phyloP scores from a whole-genome alignment of 306 rosid genomes.

The Canavalia ensiformis region DNA sequence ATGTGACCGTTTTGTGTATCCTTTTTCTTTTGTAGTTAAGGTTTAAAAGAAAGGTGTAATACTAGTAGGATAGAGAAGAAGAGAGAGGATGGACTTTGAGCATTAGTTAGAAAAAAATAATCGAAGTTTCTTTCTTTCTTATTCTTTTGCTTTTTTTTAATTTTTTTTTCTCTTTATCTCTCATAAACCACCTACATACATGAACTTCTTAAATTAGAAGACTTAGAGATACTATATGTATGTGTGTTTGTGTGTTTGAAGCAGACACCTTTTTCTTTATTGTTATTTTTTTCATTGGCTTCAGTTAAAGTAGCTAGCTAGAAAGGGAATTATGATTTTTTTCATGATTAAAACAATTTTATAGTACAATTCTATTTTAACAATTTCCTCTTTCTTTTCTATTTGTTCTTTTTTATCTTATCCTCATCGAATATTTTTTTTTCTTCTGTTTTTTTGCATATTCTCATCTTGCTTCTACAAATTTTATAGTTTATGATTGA shows the following conservation, averaged over 20 bases:
- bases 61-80: slow-evolving; percentile 20
- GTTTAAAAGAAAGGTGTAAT: slow-evolving; percentile 66
- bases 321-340: slow-evolving; percentile 58
- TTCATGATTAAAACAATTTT: slow-evolving; percentile 74
- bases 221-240: slow-evolving; percentile 63
- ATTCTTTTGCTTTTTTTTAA: slow-evolving; percentile 50
- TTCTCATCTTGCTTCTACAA: slow-evolving; percentile 53
- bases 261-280: slow-evolving; percentile 66
- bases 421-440: slow-evolving; percentile 16
- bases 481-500: slow-evolving; percentile 38
- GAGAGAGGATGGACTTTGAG: slow-evolving; percentile 45
- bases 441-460: slow-evolving; percentile 27
- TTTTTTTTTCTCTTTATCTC: slow-evolving; percentile 52
- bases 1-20: slow-evolving; percentile 64
- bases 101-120: slow-evolving; percentile 50
- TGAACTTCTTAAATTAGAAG: slow-evolving; percentile 60
- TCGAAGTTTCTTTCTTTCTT: slow-evolving; percentile 54
- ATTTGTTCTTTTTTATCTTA: slow-evolving; percentile 22
- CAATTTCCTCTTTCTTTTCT: slow-evolving; percentile 60
- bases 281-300: slow-evolving; percentile 47
- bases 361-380: slow-evolving; percentile 56
- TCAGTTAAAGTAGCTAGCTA: slow-evolving; percentile 70
- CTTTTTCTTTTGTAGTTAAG: slow-evolving; percentile 95
- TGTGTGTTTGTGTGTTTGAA: slow-evolving; percentile 56
- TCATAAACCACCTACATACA: slow-evolving; percentile 59